Evolutionary conservation across 352 stramenopile species (phyloP), one percentile per base, ranked within the genome.

Genomic region (Globisporangium apiculatum): DNA sequence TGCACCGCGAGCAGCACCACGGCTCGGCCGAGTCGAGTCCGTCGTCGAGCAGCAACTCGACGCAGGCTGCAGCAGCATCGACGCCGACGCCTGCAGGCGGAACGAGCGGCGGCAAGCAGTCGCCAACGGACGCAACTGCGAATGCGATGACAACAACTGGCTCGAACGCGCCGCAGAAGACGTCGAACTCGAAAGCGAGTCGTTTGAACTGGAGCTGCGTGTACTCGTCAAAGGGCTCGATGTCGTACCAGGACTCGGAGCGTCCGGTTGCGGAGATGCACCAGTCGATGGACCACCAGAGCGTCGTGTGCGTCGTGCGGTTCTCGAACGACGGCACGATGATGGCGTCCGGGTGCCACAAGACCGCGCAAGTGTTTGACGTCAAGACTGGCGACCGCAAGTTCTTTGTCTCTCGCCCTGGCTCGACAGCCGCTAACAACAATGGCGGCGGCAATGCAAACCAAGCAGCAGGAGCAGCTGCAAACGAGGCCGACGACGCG

Each of bases 231-330:
- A 89, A 82, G 61, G 70, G 71, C 3, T 85, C 75, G 52, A 78
- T 83, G 58, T 73, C 75, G 47, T 90, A 86, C 55, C 72, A 83
- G 36, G 84, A 94, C 48, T 85, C 79, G 48, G 84, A 94, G 61
- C 80, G 84, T n/a, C 84, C 84, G 0, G 77, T 73, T 5, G 82
- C 83, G 4, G 84, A 94, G 63, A 88, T 94, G 76, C 79, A 91
- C 52, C 80, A 92, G 60, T 87, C 82, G n/a, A 89, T 94, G 78
- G 82, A 94, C 67, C 84, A 94, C 66, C 84, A 94, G 57, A 94
- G 84, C 65, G 84, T 94, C 5, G 84, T 94, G 14, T 94, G 84
- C 69, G 90, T 84, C 58, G 84, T 94, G 11, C 82, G 84, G 7
- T 91, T 94, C 56, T 92, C 82, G 36, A 78, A 80, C 38, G 84